Conservation (phyloP, 73 alveolate species). For the Paramecium caudatum region DNA sequence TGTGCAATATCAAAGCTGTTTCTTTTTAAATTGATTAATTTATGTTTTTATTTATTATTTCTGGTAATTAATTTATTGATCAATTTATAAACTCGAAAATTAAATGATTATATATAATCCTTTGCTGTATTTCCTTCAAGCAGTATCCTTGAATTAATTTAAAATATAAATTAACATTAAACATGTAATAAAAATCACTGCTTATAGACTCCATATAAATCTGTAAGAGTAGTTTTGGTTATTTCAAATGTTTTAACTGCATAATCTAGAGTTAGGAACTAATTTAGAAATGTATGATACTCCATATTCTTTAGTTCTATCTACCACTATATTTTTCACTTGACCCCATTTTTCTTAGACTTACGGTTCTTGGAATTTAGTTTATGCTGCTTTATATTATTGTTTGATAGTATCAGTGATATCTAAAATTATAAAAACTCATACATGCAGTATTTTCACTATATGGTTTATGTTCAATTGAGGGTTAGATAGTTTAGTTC, state of each 20-base stretch:
- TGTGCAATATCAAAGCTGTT: too few species aligned
- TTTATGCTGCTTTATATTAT: neutral
- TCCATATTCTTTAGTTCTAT: conserved; percentile 44
- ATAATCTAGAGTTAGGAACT: conserved; percentile 20
- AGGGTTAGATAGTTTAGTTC: neutral
- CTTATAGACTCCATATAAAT: conserved; percentile 23
- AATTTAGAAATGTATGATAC: neutral
- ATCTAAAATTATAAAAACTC: neutral
- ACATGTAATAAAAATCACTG: conserved; percentile 8
- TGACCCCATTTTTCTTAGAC: conserved; percentile 35
- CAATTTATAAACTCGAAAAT: too few species aligned
- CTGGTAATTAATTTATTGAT: too few species aligned
- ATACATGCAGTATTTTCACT: conserved; percentile 22
- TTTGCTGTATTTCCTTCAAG: too few species aligned
- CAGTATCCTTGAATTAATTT: too few species aligned
- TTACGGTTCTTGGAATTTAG: neutral
- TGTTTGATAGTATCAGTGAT: conserved; percentile 4
- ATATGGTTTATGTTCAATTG: conserved; percentile 38
- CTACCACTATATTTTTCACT: neutral
- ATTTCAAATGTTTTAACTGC: neutral
- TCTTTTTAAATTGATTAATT: too few species aligned
- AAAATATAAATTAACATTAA: too few species aligned
- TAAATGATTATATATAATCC: too few species aligned
- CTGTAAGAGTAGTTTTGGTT: conserved; percentile 15
- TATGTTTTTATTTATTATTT: too few species aligned